phyloP scores from a whole-genome alignment of 2,329 filamentous ascomycete species.

The Stemphylium beticola region DNA sequence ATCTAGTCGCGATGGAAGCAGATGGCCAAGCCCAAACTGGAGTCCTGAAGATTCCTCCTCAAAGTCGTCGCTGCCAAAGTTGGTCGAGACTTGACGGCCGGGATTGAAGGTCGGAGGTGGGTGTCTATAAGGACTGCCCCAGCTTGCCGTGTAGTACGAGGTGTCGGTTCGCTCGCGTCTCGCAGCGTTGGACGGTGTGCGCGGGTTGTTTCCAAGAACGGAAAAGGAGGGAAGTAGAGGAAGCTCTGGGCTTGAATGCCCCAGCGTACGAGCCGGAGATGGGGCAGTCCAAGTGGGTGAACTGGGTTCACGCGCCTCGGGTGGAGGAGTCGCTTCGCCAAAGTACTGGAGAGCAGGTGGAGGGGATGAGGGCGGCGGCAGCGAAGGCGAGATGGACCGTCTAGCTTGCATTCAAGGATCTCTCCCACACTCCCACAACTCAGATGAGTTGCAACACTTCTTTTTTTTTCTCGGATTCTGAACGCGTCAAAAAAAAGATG shows the following conservation, averaged over 20 bases:
- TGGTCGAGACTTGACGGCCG: constrained; percentile 35
- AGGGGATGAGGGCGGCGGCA: constrained; percentile 44
- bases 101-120: constrained; percentile 57
- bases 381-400: constrained; percentile 42
- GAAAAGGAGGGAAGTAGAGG: constrained; percentile 46
- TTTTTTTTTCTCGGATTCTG: constrained; percentile 24
- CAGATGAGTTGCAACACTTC: constrained; percentile 26
- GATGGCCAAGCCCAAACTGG: constrained; percentile 49
- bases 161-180: constrained; percentile 52
- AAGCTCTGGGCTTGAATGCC: constrained; percentile 51
- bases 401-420: constrained; percentile 50
- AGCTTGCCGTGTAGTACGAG: constrained; percentile 75
- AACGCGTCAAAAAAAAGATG: constrained; percentile 26
- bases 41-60: constrained; percentile 46
- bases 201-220: constrained; percentile 38
- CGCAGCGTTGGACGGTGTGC: constrained; percentile 45
- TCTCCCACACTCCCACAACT: constrained; percentile 22
- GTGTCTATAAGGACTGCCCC: constrained; percentile 87
- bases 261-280: constrained; percentile 50
- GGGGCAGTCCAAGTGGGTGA: constrained; percentile 49
- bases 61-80: constrained; percentile 48
- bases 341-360: constrained; percentile 36
- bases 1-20: constrained; percentile 45
- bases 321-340: constrained; percentile 29
- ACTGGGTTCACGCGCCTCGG: constrained; percentile 31